These are phyloP conservation scores for Lepidium africanum DNA, from an alignment of 345 rosid species.

Conservation along the genomic window DNA sequence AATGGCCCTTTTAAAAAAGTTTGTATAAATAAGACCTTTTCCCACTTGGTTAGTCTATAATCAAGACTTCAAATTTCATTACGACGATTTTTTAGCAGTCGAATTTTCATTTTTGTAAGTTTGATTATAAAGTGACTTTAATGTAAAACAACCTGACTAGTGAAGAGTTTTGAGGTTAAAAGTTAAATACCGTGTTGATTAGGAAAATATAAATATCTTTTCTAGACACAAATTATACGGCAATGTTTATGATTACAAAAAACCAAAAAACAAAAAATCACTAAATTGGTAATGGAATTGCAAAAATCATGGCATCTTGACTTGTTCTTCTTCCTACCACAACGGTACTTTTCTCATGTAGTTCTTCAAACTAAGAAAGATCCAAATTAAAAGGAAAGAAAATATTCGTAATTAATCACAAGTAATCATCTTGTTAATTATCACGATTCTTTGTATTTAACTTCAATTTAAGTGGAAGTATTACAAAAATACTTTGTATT, in stretches of 20 bases:
- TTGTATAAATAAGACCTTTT: no score
- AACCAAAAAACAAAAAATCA: not conserved
- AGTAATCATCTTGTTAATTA: not conserved
- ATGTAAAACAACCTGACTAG: not conserved
- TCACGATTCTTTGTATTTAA: not conserved
- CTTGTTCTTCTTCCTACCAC: constrained; percentile 16
- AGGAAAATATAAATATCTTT: no score
- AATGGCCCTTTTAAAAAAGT: no score
- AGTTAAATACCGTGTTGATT: constrained; percentile 1
- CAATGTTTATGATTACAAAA: not conserved
- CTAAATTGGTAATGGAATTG: constrained; percentile 3
- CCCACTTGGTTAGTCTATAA: no score
- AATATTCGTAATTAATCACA: not conserved
- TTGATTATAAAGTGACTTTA: no score
- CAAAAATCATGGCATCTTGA: constrained; percentile 18
- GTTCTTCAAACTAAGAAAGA: not conserved
- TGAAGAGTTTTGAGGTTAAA: not conserved
- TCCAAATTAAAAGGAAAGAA: not conserved
- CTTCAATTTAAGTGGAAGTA: not conserved
- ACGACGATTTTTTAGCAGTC: no score
- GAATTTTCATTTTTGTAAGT: no score
- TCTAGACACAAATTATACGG: no score
- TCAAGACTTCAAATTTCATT: no score
- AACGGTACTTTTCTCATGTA: not conserved
- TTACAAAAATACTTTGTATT: not conserved